A percentile compares a stretch with the other conserved stretches of the same genome.
phyloP scores from a whole-genome alignment of 139 green algal genomes.

The Chlorella ohadii region DNA sequence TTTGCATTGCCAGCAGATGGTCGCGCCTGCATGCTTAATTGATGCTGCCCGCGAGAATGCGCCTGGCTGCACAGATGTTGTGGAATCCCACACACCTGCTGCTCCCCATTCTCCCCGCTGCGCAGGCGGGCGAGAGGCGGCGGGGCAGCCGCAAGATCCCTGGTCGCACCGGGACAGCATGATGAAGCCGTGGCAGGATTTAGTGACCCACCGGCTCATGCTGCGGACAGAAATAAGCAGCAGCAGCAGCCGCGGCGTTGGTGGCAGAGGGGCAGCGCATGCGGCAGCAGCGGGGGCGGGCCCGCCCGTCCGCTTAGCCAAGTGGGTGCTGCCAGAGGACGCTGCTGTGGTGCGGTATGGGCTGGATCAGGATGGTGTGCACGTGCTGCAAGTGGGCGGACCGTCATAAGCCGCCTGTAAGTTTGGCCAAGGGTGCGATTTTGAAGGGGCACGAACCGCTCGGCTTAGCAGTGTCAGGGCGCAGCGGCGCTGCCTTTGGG shows the following conservation, averaged over 20 bases:
- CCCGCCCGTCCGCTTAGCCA: neutral
- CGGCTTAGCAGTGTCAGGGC: too few relatives aligned
- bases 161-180: conserved; percentile 33
- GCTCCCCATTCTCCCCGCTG: neutral
- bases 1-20: too few relatives aligned
- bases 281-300: too few relatives aligned
- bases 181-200: conserved; percentile 40
- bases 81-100: neutral
- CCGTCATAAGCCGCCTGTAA: too few relatives aligned
- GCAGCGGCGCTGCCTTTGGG: too few relatives aligned
- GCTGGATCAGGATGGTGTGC: too few relatives aligned
- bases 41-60: too few relatives aligned
- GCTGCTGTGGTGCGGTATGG: neutral
- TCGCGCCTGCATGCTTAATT: too few relatives aligned
- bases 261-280: neutral
- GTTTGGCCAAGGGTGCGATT: too few relatives aligned
- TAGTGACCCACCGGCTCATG: conserved; percentile 38
- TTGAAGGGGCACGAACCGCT: too few relatives aligned
- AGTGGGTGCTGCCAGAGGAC: conserved; percentile 18
- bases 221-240: neutral
- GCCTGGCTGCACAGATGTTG: too few relatives aligned
- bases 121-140: neutral
- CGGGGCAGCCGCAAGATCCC: neutral
- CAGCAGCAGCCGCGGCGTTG: neutral
- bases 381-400: too few relatives aligned